Percentiles rank a stretch among this genome's conserved stretches.
Evolutionary conservation across 345 rosid genomes (phyloP).

Genomic region (Linum usitatissimum): DNA sequence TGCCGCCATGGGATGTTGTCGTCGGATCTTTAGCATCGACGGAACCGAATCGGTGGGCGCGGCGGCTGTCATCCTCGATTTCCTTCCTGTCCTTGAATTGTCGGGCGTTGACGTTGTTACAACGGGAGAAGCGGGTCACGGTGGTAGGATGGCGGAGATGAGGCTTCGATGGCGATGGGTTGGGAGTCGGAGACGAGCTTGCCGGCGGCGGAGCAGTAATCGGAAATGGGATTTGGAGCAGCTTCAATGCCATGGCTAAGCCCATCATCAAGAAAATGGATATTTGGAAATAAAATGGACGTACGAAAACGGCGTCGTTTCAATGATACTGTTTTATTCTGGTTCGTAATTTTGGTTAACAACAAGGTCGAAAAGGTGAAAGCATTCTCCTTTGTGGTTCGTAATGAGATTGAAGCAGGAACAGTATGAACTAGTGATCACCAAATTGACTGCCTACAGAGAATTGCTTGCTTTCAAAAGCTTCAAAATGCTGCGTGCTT

Average conservation of each 20-base stretch:
- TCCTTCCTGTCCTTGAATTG: constrained; percentile 54
- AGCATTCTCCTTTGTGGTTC: too few relatives aligned
- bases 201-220: constrained; percentile 36
- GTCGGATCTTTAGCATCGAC: constrained; percentile 22
- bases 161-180: constrained; percentile 4
- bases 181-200: background rate
- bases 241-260: constrained; percentile 49
- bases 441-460: too few relatives aligned
- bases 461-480: too few relatives aligned
- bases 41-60: constrained; percentile 52
- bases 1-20: constrained; percentile 7
- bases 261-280: background rate
- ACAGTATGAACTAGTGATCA: too few relatives aligned
- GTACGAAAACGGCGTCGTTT: too few relatives aligned
- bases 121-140: constrained; percentile 55
- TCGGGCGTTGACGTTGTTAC: constrained; percentile 72
- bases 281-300: too few relatives aligned
- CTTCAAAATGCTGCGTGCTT: background rate
- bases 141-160: constrained; percentile 25
- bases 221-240: constrained; percentile 45
- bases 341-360: too few relatives aligned
- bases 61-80: constrained; percentile 64
- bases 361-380: too few relatives aligned
- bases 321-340: too few relatives aligned
- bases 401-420: too few relatives aligned